A percentile compares a stretch with the other conserved stretches of the same genome.
phyloP scores from a whole-genome alignment of 1,284 basidiomycete species.

The Heterobasidion annosum region DNA sequence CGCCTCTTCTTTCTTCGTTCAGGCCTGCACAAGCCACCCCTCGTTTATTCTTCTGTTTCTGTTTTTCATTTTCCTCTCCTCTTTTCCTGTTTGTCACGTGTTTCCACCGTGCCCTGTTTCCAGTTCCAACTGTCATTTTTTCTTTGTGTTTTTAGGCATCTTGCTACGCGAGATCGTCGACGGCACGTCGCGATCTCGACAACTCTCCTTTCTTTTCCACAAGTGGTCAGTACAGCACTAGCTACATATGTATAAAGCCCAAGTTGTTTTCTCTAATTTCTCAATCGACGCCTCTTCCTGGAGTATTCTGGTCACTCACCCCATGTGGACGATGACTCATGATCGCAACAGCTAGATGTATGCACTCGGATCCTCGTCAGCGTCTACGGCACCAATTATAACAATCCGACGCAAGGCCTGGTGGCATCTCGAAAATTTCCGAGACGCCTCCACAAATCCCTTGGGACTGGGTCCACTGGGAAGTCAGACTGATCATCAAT shows the following conservation, averaged over 20 bases:
- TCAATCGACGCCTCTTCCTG: neutral
- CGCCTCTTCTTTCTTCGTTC: neutral
- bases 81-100: neutral
- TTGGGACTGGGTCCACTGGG: no score
- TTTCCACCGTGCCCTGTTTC: neutral
- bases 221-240: neutral
- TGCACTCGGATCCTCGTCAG: no score
- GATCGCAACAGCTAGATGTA: no score
- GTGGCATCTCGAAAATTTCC: no score
- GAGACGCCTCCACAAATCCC: no score
- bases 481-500: no score
- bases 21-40: neutral
- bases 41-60: neutral
- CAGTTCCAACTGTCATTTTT: neutral
- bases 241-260: neutral
- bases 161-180: neutral
- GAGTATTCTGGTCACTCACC: neutral
- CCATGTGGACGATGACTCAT: no score
- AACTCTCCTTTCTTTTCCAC: neutral
- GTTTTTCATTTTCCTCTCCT: neutral
- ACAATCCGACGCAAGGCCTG: no score
- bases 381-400: no score
- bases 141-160: neutral
- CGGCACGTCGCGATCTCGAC: neutral
- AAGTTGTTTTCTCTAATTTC: neutral